Evolutionary conservation across 2,329 filamentous ascomycete genomes (phyloP).

Genomic region (Neophaeococcomyces aloes): DNA sequence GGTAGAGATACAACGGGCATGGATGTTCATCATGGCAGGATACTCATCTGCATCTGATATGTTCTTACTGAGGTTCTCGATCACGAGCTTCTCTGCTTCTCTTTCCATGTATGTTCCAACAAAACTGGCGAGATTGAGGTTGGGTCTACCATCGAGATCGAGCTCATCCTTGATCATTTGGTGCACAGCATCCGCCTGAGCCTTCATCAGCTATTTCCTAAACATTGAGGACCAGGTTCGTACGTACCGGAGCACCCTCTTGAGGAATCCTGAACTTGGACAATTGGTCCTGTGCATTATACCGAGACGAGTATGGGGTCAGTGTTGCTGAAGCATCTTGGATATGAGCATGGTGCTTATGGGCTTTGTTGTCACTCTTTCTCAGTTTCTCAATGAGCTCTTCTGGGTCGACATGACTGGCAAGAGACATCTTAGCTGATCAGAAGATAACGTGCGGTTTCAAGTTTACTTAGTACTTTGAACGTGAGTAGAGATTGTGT

Average conservation of each 20-base stretch:
- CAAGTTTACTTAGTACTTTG: not conserved
- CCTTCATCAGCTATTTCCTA: slow-evolving; percentile 6
- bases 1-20: slow-evolving; percentile 58
- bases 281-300: slow-evolving; percentile 26
- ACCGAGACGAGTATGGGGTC: slow-evolving; percentile 28
- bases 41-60: slow-evolving; percentile 59
- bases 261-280: slow-evolving; percentile 27
- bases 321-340: slow-evolving; percentile 20
- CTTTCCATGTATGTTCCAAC: slow-evolving; percentile 63
- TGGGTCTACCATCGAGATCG: slow-evolving; percentile 55
- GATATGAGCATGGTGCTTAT: slow-evolving; percentile 23
- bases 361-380: slow-evolving; percentile 19
- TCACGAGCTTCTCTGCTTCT: slow-evolving; percentile 53
- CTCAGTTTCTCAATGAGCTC: slow-evolving; percentile 22
- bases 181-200: slow-evolving; percentile 48
- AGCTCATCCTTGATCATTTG: slow-evolving; percentile 55
- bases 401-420: slow-evolving; percentile 23
- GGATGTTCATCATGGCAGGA: slow-evolving; percentile 47
- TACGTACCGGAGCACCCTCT: slow-evolving; percentile 22
- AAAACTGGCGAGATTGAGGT: slow-evolving; percentile 58
- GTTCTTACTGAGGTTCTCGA: slow-evolving; percentile 60
- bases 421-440: slow-evolving; percentile 5
- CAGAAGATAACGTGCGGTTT: not conserved
- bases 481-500: not conserved
- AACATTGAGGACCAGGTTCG: not conserved